Base-by-base conservation (phyloP, 805 yeast genomes). In the Candida broadrunensis region DNA sequence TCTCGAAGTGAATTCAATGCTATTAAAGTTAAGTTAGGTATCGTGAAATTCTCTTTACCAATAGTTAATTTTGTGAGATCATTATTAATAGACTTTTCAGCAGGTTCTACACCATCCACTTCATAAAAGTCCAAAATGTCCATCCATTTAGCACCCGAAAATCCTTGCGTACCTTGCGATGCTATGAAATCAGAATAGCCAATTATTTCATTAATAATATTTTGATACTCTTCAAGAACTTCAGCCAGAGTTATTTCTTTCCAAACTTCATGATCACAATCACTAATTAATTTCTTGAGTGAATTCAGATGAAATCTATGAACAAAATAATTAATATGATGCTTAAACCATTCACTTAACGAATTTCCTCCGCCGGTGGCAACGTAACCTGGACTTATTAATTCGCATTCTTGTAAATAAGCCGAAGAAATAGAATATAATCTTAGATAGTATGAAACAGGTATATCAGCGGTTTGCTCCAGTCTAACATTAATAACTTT, bases 361-460 rank as follows among this genome's bases (percentile, higher is more conserved):
- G 73, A 59, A 44, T 61, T 63, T 7, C 73, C 73, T 1, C 64
- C 57, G n/a, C 78, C 81, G 20, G 73, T 70, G 0, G 79, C 72
- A 6, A 77, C 72, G 42, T 74, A 78, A 0, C 95, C 96, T 4
- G 75, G 75, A 39, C 88, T 81, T 4, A 90, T 76, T 12, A 80
- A 71, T 59, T 93, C 98, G 58, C 96, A 87, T 54, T 88, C 96
- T 36, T 77, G 78, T 32, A 89, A 68, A 56, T 90, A 90, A 17
- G 83, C 70, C 0, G 83, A 77, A 41, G 81, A 79, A 12, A 85
- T 65, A 2, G 84, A 70, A 59, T 81, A 88, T 38, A 88, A 73
- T 43, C 80, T 67, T 35, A 87, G 54, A 62, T 89, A 90, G 48
- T 73, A 77, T n/a, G 75, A 73, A 7, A 78, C 67, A 2, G 83